Conservation (phyloP, 2,329 filamentous ascomycete species). For the Trichoderma sp. region DNA sequence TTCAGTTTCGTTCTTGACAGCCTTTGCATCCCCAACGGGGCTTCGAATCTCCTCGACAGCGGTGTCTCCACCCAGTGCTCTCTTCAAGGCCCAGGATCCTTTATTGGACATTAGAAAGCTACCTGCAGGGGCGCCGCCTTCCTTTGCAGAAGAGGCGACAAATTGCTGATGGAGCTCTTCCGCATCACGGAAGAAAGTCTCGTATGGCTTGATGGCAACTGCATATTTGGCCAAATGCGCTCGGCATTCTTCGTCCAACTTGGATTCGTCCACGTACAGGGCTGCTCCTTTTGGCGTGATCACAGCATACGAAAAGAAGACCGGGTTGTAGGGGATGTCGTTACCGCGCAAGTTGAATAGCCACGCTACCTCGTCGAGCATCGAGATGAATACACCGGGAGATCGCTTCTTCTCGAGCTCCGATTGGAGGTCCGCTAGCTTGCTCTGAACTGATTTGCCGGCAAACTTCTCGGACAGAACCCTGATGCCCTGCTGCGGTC, state of each 20-base stretch:
- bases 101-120: conserved; percentile 88
- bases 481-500: conserved; percentile 75
- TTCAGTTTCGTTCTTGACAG: conserved; percentile 89
- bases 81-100: conserved; percentile 89
- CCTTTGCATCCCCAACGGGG: conserved; percentile 87
- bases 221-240: conserved; percentile 70
- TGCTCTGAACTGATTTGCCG: conserved; percentile 80
- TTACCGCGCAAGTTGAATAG: conserved; percentile 95
- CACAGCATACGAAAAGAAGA: conserved; percentile 96
- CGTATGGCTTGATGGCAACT: conserved; percentile 80
- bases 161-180: conserved; percentile 54
- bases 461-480: conserved; percentile 73
- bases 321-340: conserved; percentile 96
- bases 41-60: conserved; percentile 86
- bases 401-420: conserved; percentile 90
- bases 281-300: conserved; percentile 77
- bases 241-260: conserved; percentile 70
- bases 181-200: conserved; percentile 78
- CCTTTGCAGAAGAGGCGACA: conserved; percentile 46
- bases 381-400: conserved; percentile 84
- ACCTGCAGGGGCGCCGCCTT: conserved; percentile 42
- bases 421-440: conserved; percentile 84
- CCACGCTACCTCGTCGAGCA: conserved; percentile 97
- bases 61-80: conserved; percentile 82
- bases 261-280: conserved; percentile 81